Conservation (phyloP, 169 alveolate genomes). For the Haemoproteus tartakovskyi region DNA sequence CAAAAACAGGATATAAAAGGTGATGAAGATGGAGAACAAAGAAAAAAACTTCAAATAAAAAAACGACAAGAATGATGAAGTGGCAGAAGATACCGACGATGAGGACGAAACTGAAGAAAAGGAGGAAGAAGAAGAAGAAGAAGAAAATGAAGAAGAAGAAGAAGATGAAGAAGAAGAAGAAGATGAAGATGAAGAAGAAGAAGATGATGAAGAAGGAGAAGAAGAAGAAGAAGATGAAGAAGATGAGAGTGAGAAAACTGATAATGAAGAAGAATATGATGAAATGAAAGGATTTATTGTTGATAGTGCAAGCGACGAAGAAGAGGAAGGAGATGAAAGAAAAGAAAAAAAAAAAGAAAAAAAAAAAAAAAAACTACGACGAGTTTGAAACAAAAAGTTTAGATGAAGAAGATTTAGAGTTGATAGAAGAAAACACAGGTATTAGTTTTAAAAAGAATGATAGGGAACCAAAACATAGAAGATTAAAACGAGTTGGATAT, state of each 20-base stretch:
- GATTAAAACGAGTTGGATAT: conserved; percentile 64
- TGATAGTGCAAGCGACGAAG: no score
- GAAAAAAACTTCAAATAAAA: not conserved
- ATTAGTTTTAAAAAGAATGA: conserved; percentile 63
- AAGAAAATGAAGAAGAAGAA: conserved; percentile 42
- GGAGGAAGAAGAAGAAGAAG: conserved; percentile 65
- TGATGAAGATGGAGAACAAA: not conserved
- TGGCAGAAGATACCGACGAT: conserved; percentile 69
- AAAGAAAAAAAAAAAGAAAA: conserved; percentile 58
- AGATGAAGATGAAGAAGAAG: conserved; percentile 68
- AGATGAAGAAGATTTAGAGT: conserved; percentile 79
- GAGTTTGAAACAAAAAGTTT: conserved; percentile 66
- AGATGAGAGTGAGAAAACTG: conserved; percentile 74
- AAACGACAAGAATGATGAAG: conserved; percentile 39
- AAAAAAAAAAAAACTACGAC: conserved; percentile 72
- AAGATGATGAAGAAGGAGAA: conserved; percentile 44
- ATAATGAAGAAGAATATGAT: conserved; percentile 72
- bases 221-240: conserved; percentile 71
- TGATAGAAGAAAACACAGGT: conserved; percentile 80
- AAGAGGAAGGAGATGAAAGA: conserved; percentile 59
- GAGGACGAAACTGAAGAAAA: conserved; percentile 68
- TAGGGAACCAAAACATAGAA: conserved; percentile 69
- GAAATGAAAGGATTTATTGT: conserved; percentile 61
- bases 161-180: conserved; percentile 24
- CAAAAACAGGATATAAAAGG: not conserved